Conservation (phyloP, 306 rosid genomes). For the Vigna angularis region DNA sequence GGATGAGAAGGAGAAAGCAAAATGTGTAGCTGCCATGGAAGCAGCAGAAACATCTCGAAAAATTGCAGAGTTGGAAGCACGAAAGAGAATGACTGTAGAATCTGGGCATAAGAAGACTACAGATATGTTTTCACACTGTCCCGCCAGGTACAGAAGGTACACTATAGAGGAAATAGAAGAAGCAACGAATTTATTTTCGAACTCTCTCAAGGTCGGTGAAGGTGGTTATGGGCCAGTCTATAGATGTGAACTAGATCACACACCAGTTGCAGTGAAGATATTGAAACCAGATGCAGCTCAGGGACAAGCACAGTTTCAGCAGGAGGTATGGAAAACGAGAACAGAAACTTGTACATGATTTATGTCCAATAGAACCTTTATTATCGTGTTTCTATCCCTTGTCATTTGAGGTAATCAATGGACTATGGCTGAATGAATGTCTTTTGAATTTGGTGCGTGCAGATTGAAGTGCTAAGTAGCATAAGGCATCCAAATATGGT, state of each 20-base stretch:
- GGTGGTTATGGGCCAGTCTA: slow-evolving; percentile 93
- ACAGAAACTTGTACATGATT: neutral
- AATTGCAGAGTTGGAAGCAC: slow-evolving; percentile 68
- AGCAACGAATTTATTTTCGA: slow-evolving; percentile 62
- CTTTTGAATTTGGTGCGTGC: slow-evolving; percentile 40
- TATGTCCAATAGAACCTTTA: neutral
- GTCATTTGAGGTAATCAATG: slow-evolving; percentile 18
- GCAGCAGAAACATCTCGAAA: slow-evolving; percentile 72
- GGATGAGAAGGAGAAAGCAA: slow-evolving; percentile 72
- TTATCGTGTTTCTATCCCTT: neutral
- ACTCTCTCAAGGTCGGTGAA: slow-evolving; percentile 73
- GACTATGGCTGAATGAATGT: slow-evolving; percentile 11
- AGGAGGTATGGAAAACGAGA: slow-evolving; percentile 60
- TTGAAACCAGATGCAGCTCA: slow-evolving; percentile 82
- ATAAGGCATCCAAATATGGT: slow-evolving; percentile 96
- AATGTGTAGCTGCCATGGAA: slow-evolving; percentile 64
- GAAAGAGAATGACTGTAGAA: slow-evolving; percentile 59
- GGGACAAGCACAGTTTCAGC: slow-evolving; percentile 81
- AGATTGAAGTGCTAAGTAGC: slow-evolving; percentile 82
- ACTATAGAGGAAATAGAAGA: slow-evolving; percentile 71
- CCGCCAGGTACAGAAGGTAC: slow-evolving; percentile 72
- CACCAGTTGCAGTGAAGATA: slow-evolving; percentile 79
- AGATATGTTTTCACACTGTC: slow-evolving; percentile 18
- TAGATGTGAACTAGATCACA: slow-evolving; percentile 76
- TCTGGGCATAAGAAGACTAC: slow-evolving; percentile 44